Percentiles rank a stretch among this genome's conserved stretches.
Evolutionary conservation across 768 basidiomycete species (phyloP).

Genomic region (Rhodotorula kratochvilovae): DNA sequence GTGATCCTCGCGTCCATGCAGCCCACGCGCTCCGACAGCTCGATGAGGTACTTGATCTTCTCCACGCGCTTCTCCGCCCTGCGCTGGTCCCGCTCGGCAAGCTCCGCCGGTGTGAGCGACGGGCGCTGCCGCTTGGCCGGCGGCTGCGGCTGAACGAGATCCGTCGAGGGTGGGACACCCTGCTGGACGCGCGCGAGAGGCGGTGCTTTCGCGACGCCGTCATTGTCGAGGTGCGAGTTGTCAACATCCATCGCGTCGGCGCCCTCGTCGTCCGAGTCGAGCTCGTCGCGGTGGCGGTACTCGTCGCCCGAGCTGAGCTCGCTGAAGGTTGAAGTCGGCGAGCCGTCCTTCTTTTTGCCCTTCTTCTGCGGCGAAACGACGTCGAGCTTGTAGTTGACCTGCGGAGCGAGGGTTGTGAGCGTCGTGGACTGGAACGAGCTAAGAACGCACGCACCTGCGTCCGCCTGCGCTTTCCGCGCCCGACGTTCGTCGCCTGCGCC

Average conservation of each 20-base stretch:
- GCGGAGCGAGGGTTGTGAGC: background rate
- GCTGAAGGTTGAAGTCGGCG: background rate
- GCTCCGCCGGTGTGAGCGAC: background rate
- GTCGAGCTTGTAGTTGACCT: conserved; percentile 29
- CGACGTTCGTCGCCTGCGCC: conserved; percentile 1
- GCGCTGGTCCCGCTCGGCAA: background rate
- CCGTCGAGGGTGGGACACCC: background rate
- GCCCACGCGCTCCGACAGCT: background rate
- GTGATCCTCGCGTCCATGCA: background rate
- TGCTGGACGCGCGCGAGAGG: conserved; percentile 3
- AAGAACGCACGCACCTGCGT: conserved; percentile 1
- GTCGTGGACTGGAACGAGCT: background rate
- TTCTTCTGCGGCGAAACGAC: background rate
- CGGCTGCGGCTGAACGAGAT: no score
- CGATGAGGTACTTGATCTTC: no score
- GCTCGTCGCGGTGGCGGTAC: conserved; percentile 1
- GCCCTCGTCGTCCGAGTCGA: conserved; percentile 13
- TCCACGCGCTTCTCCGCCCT: background rate
- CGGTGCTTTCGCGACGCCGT: background rate
- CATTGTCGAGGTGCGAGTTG: background rate
- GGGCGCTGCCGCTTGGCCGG: background rate
- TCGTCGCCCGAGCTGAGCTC: conserved; percentile 22
- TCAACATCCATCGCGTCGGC: conserved; percentile 9
- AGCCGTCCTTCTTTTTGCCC: background rate
- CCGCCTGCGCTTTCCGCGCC: conserved; percentile 13